Evolutionary conservation across 2,329 filamentous ascomycete species (phyloP).

Genomic region (Septoria petroselini): DNA sequence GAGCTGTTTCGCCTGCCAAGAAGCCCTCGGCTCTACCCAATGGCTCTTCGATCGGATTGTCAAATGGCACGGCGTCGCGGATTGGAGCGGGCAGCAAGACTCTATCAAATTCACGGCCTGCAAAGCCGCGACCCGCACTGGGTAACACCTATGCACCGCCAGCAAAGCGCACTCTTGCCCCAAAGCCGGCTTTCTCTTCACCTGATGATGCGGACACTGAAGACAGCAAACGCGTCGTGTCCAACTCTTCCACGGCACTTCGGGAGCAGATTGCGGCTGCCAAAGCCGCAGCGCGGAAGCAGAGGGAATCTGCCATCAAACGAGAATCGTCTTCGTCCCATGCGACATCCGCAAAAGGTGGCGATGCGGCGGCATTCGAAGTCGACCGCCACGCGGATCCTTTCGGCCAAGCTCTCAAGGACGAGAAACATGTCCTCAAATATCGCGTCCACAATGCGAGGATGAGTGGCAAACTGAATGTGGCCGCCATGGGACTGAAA

Average conservation of each 20-base stretch:
- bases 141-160: slow-evolving; percentile 35
- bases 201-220: not conserved
- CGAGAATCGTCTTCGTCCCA: slow-evolving; percentile 29
- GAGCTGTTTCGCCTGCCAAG: slow-evolving; percentile 23
- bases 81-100: slow-evolving; percentile 36
- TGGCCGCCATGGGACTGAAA: slow-evolving; percentile 76
- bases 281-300: slow-evolving; percentile 63
- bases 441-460: slow-evolving; percentile 71
- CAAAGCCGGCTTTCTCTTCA: slow-evolving; percentile 1
- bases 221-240: slow-evolving; percentile 23
- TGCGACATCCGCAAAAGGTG: slow-evolving; percentile 15
- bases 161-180: slow-evolving; percentile 7
- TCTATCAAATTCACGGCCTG: slow-evolving; percentile 33
- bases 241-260: slow-evolving; percentile 68
- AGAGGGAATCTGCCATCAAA: slow-evolving; percentile 34
- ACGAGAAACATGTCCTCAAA: slow-evolving; percentile 64
- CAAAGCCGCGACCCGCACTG: slow-evolving; percentile 35
- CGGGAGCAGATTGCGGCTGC: slow-evolving; percentile 91
- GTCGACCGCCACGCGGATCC: slow-evolving; percentile 63
- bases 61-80: slow-evolving; percentile 4
- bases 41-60: slow-evolving; percentile 5
- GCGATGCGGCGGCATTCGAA: slow-evolving; percentile 49
- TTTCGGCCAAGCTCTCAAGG: slow-evolving; percentile 64
- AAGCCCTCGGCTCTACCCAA: slow-evolving; percentile 12
- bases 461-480: slow-evolving; percentile 77